Base-by-base conservation (phyloP, 2,329 filamentous ascomycete genomes). In the Pseudopyricularia javanii region DNA sequence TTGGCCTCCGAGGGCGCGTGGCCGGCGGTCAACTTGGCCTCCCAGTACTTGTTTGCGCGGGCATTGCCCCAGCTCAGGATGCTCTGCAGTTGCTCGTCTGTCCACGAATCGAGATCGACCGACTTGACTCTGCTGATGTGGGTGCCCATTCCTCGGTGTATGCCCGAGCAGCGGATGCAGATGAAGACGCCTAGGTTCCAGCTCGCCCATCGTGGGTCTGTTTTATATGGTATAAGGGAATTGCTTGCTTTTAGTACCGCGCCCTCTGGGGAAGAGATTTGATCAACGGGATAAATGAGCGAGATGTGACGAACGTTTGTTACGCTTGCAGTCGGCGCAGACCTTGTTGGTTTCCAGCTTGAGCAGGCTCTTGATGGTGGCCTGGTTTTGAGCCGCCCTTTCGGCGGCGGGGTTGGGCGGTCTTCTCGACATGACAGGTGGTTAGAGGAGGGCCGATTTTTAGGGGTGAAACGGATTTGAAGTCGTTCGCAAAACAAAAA, bases 51-150 rank as follows among this genome's bases (percentile, higher is more conserved):
- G 74, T 98, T 98, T 54, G 93, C 93, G 68, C 91, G 85, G 53
- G 86, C 81, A 68, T 98, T 98, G 55, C 93, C 93, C 94, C 93
- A 98, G 74, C 81, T 88, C 58, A 98, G 69, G 59, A 98, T 85
- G 69, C 88, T 96, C 68, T 93, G 85, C 55, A 97, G 75, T 73
- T 98, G 93, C 69, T 98, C 93, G 68, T 98, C 93, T 57, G 93
- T 98, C 93, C 93, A 98, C 26, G 91, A 85, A 69, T 98, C 93
- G 58, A 98, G 82, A 68, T 98, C 93, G 60, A 98, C 93, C 2
- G 91, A 96, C 70, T 98, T 98, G 68, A 98, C 93, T 69, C 88
- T 81, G 70, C 90, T 96, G 68, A 98, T 96, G 72, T 98, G 93
- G 57, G 91, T 97, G 63, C 93, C 93, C 91, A 98, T 97, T 60